Evolutionary conservation across 2,329 filamentous ascomycete genomes (phyloP).

Genomic region (Aulographum hederae): DNA sequence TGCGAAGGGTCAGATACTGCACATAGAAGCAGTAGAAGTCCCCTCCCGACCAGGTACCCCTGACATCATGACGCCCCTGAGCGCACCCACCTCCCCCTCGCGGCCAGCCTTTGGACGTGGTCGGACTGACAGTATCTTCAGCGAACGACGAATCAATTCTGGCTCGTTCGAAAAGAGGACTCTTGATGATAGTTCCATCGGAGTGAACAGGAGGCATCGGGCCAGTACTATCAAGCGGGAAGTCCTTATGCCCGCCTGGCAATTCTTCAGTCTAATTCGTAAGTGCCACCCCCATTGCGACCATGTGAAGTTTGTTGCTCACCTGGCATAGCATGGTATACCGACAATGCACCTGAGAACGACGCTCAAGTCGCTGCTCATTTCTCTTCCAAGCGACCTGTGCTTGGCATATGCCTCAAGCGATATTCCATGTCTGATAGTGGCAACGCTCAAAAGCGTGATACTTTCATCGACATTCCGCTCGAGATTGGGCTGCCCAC

Average conservation of each 20-base stretch:
- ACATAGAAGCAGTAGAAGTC: slow-evolving; percentile 25
- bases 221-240: slow-evolving; percentile 44
- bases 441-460: slow-evolving; percentile 51
- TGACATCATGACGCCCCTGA: slow-evolving; percentile 10
- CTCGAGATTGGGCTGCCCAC: slow-evolving; percentile 67
- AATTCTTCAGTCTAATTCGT: slow-evolving; percentile 90
- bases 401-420: slow-evolving; percentile 85
- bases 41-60: background rate
- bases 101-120: slow-evolving; percentile 12
- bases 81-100: slow-evolving; percentile 1
- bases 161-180: too few species aligned
- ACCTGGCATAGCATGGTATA: slow-evolving; percentile 57
- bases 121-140: slow-evolving; percentile 31
- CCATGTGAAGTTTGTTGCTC: slow-evolving; percentile 9
- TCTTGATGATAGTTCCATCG: slow-evolving; percentile 17
- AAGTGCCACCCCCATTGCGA: slow-evolving; percentile 18
- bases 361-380: slow-evolving; percentile 77
- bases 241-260: slow-evolving; percentile 90
- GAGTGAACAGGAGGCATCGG: background rate
- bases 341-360: slow-evolving; percentile 41
- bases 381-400: slow-evolving; percentile 64
- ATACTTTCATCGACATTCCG: slow-evolving; percentile 83
- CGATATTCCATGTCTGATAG: slow-evolving; percentile 60
- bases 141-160: slow-evolving; percentile 19
- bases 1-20: slow-evolving; percentile 18